Evolutionary conservation across 805 yeast species (phyloP).

Genomic region (Kodamaea kakaduensis): DNA sequence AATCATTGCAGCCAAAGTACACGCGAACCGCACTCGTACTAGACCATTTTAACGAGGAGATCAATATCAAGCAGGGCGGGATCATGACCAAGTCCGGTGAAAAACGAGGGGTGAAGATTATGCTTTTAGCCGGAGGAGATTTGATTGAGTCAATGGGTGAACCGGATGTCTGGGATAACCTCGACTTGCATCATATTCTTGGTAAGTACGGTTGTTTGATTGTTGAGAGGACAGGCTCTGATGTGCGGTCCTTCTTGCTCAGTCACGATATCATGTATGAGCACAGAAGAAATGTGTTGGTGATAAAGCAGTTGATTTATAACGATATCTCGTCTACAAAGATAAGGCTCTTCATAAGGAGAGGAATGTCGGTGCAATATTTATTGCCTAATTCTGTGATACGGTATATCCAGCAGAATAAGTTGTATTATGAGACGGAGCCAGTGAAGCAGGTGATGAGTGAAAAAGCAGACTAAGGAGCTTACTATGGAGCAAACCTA

Average conservation of each 20-base stretch:
- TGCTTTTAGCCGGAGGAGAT: constrained; percentile 97
- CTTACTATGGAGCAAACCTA: neutral
- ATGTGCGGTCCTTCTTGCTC: constrained; percentile 85
- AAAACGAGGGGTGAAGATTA: constrained; percentile 81
- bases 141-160: constrained; percentile 99
- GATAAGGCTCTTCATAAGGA: constrained; percentile 83
- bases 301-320: constrained; percentile 92
- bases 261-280: constrained; percentile 97
- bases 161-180: constrained; percentile 98
- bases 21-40: constrained; percentile 92
- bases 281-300: constrained; percentile 88
- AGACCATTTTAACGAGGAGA: constrained; percentile 95
- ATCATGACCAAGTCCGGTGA: constrained; percentile 55
- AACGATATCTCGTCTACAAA: constrained; percentile 95
- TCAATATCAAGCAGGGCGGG: constrained; percentile 87
- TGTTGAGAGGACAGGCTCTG: constrained; percentile 95
- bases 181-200: constrained; percentile 87
- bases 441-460: constrained; percentile 85
- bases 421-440: constrained; percentile 81
- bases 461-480: constrained; percentile 22
- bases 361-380: constrained; percentile 97
- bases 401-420: constrained; percentile 90
- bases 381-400: constrained; percentile 91
- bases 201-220: constrained; percentile 96
- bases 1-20: constrained; percentile 83